Evolutionary conservation across 441 rosid genomes (phyloP).

Genomic region (Melastoma candidum): DNA sequence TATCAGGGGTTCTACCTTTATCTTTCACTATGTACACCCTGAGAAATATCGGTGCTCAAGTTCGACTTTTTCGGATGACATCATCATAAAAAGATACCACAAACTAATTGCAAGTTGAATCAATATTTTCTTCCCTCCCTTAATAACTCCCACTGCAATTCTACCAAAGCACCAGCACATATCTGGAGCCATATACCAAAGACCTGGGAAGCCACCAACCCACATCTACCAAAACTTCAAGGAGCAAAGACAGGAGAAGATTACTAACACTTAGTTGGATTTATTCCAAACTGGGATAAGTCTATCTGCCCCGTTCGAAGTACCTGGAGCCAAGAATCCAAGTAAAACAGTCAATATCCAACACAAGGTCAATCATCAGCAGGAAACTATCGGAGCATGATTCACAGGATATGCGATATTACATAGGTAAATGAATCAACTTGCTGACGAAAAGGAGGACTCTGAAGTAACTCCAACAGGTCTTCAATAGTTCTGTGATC

Average conservation of each 20-base stretch:
- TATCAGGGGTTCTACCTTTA: no score
- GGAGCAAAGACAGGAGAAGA: conserved; percentile 1
- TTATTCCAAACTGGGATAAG: conserved; percentile 84
- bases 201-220: no score
- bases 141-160: no score
- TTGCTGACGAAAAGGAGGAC: conserved; percentile 94
- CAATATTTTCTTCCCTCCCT: no score
- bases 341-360: conserved; percentile 4
- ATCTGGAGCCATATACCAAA: no score
- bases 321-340: conserved; percentile 36
- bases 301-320: conserved; percentile 93
- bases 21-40: no score
- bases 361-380: conserved; percentile 2
- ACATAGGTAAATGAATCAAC: conserved; percentile 93
- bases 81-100: no score
- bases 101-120: no score
- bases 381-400: background rate
- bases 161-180: no score
- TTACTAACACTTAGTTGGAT: conserved; percentile 81
- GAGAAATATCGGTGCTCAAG: no score
- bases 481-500: conserved; percentile 66
- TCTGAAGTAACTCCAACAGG: conserved; percentile 75
- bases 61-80: no score
- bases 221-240: no score
- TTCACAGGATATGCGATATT: conserved; percentile 19